Conservation (phyloP, 140 eudicot species). For the Cichorium intybus region DNA sequence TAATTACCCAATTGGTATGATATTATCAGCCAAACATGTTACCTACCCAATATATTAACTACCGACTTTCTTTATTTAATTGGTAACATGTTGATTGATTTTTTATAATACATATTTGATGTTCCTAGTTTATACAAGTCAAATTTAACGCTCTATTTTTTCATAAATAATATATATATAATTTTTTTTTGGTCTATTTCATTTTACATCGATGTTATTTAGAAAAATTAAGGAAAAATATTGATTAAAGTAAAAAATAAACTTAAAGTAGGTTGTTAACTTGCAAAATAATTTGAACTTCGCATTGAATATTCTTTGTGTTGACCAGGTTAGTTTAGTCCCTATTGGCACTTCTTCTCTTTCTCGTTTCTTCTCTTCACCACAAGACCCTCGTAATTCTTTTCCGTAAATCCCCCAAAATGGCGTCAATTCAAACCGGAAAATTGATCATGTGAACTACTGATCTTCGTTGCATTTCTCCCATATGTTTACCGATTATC, state of each 20-base stretch:
- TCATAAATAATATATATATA: too few relatives aligned
- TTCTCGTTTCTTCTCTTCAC: conserved; percentile 8
- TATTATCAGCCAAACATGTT: too few relatives aligned
- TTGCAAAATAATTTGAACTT: background rate
- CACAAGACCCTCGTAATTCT: conserved; percentile 5
- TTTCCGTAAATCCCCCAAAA: conserved; percentile 18
- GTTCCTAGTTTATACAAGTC: too few relatives aligned
- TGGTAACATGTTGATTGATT: too few relatives aligned
- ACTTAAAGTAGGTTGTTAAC: background rate
- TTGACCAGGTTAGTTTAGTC: conserved; percentile 9
- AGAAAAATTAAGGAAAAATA: too few relatives aligned
- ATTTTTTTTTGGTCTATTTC: too few relatives aligned
- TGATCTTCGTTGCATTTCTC: conserved; percentile 21
- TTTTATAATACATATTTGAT: too few relatives aligned
- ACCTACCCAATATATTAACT: too few relatives aligned
- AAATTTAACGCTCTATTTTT: too few relatives aligned
- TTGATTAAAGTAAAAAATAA: background rate
- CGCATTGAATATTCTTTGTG: background rate
- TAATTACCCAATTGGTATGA: too few relatives aligned
- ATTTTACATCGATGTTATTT: too few relatives aligned
- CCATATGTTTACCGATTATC: conserved; percentile 3
- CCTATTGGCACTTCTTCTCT: background rate
- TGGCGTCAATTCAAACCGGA: conserved; percentile 19
- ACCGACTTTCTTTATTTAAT: too few relatives aligned
- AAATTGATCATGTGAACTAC: conserved; percentile 2